A percentile compares a stretch with the other conserved stretches of the same genome.
Evolutionary conservation across 1,284 basidiomycete genomes (phyloP).

Genomic region (Sparassis latifolia): DNA sequence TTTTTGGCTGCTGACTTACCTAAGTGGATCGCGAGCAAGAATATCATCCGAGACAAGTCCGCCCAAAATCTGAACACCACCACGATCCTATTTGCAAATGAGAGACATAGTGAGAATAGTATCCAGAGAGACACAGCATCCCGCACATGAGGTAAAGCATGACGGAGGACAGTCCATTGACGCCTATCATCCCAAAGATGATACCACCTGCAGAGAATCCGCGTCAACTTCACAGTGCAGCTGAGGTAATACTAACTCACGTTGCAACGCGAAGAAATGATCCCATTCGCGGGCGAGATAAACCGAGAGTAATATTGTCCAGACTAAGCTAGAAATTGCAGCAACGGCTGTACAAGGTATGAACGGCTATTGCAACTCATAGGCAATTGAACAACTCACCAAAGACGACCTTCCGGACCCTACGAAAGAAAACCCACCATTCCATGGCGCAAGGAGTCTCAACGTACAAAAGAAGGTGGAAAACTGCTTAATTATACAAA

Average conservation of each 20-base stretch:
- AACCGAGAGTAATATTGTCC: conserved; percentile 32
- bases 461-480: conserved; percentile 8
- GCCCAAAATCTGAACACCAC: conserved; percentile 37
- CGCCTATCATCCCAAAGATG: conserved; percentile 28
- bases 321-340: conserved; percentile 31
- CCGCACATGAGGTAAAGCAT: conserved; percentile 43
- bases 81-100: conserved; percentile 35
- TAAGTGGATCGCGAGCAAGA: conserved; percentile 32
- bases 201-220: conserved; percentile 28
- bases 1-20: conserved; percentile 21
- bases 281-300: conserved; percentile 36
- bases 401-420: conserved; percentile 22
- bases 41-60: conserved; percentile 34
- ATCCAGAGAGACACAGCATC: neutral
- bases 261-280: conserved; percentile 29
- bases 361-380: neutral
- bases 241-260: conserved; percentile 23
- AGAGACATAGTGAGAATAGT: neutral
- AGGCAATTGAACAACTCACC: conserved; percentile 21
- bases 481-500: conserved; percentile 10
- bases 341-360: conserved; percentile 29
- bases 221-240: neutral
- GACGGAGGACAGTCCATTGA: conserved; percentile 34
- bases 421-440: conserved; percentile 27
- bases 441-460: conserved; percentile 18